Percentiles rank a stretch among this genome's conserved stretches.
These are phyloP conservation scores for Claviceps citrina DNA, from an alignment of 2,329 filamentous ascomycete species.

Conservation along the genomic window DNA sequence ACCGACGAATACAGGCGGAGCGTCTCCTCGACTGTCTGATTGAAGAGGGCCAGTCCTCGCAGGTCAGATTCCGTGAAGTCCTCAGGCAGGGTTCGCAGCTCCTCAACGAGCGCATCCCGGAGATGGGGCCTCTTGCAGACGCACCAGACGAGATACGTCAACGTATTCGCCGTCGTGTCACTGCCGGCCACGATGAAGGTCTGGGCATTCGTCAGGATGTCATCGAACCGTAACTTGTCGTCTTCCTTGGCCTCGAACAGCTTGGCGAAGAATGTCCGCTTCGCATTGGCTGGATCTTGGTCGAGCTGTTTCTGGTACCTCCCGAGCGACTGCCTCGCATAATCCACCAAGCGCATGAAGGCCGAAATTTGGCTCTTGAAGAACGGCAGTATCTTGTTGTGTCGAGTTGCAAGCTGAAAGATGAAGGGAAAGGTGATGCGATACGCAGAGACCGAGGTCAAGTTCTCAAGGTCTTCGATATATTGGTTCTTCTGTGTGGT, in stretches of 20 bases:
- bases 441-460: conserved; percentile 12
- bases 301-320: conserved; percentile 14
- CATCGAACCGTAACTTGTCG: conserved; percentile 12
- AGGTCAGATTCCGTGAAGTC: conserved; percentile 10
- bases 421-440: conserved; percentile 16
- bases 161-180: conserved; percentile 33
- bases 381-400: conserved; percentile 12
- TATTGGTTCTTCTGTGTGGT: conserved; percentile 22
- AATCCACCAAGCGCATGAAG: conserved; percentile 9
- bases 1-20: conserved; percentile 28
- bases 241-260: conserved; percentile 21
- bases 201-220: conserved; percentile 25
- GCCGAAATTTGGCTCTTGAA: conserved; percentile 7
- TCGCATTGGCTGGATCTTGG: conserved; percentile 9
- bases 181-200: conserved; percentile 34
- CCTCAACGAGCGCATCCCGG: conserved; percentile 17
- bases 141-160: conserved; percentile 32
- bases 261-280: conserved; percentile 22
- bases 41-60: conserved; percentile 22
- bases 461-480: conserved; percentile 21
- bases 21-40: conserved; percentile 28
- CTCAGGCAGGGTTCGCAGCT: conserved; percentile 20
- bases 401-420: conserved; percentile 8
- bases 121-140: conserved; percentile 18
- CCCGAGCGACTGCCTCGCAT: conserved; percentile 15